Conservation (phyloP, 768 basidiomycete species). For the Sarcodon aspratus region DNA sequence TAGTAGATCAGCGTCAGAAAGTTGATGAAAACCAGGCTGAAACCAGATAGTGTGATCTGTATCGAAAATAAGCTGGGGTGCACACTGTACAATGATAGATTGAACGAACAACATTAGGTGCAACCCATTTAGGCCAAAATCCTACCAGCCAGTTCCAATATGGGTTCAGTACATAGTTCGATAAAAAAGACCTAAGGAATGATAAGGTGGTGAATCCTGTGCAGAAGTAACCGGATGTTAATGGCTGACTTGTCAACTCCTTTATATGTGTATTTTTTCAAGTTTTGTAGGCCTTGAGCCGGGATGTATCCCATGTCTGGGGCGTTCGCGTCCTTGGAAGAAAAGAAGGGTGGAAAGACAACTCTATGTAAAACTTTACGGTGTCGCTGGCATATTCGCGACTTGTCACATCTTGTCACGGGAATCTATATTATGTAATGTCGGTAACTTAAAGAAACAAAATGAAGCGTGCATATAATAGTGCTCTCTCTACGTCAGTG, state of each 20-base stretch:
- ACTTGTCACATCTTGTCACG: too few relatives aligned
- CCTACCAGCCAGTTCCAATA: slow-evolving; percentile 92
- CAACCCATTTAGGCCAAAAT: slow-evolving; percentile 73
- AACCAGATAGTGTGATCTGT: slow-evolving; percentile 84
- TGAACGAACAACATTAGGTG: slow-evolving; percentile 75
- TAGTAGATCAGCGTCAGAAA: slow-evolving; percentile 74
- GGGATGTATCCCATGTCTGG: slow-evolving; percentile 53
- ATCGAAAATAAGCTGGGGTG: not conserved
- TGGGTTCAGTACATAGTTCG: slow-evolving; percentile 65
- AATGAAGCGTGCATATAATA: too few relatives aligned
- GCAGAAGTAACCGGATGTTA: not conserved
- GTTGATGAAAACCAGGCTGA: slow-evolving; percentile 73
- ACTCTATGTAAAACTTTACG: not conserved
- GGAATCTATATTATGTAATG: too few relatives aligned
- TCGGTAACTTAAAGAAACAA: too few relatives aligned
- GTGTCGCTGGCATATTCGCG: too few relatives aligned
- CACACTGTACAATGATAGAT: not conserved
- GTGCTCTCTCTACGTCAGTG: not conserved
- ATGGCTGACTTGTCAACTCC: slow-evolving; percentile 60
- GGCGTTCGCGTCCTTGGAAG: not conserved
- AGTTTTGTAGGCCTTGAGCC: slow-evolving; percentile 53
- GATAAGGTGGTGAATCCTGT: not conserved
- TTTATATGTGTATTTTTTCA: slow-evolving; percentile 72
- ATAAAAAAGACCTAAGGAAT: slow-evolving; percentile 53
- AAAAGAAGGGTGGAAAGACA: not conserved